phyloP scores from a whole-genome alignment of 495 filamentous ascomycete species.

The Darksidea phi region DNA sequence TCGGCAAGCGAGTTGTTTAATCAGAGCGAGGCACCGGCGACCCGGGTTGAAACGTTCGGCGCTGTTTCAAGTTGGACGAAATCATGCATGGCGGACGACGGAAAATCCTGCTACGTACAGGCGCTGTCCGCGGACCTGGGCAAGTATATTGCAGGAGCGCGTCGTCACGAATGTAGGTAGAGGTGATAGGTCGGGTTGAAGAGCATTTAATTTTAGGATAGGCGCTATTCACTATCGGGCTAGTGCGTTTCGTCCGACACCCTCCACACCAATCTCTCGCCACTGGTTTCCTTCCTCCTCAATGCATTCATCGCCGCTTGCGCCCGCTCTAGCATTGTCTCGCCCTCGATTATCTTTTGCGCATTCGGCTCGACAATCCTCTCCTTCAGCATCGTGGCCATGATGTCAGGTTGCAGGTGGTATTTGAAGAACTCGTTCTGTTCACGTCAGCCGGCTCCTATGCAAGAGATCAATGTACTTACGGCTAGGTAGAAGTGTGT shows the following conservation, averaged over 20 bases:
- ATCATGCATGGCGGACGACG: slow-evolving; percentile 10
- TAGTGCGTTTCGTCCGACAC: slow-evolving; percentile 14
- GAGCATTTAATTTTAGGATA: neutral
- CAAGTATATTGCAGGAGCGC: neutral
- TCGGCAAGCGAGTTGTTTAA: slow-evolving; percentile 2
- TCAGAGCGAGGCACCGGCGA: slow-evolving; percentile 19
- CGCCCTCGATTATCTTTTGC: slow-evolving; percentile 49
- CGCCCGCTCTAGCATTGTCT: slow-evolving; percentile 51
- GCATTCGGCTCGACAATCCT: slow-evolving; percentile 51
- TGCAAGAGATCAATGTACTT: slow-evolving; percentile 20
- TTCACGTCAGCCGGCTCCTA: neutral
- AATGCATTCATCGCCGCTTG: slow-evolving; percentile 36
- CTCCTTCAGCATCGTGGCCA: slow-evolving; percentile 49
- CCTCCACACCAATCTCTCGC: slow-evolving; percentile 35
- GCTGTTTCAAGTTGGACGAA: slow-evolving; percentile 22
- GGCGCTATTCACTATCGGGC: too few relatives aligned
- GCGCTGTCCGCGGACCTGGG: slow-evolving; percentile 2
- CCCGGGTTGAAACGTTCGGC: slow-evolving; percentile 31
- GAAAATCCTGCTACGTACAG: neutral
- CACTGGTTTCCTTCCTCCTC: slow-evolving; percentile 34
- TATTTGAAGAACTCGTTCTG: slow-evolving; percentile 53
- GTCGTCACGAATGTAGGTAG: neutral
- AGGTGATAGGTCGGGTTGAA: neutral
- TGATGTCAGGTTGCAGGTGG: slow-evolving; percentile 50
- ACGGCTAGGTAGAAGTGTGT: slow-evolving; percentile 52